Evolutionary conservation across 2,329 filamentous ascomycete genomes (phyloP).

Genomic region (Penicillium expansum): DNA sequence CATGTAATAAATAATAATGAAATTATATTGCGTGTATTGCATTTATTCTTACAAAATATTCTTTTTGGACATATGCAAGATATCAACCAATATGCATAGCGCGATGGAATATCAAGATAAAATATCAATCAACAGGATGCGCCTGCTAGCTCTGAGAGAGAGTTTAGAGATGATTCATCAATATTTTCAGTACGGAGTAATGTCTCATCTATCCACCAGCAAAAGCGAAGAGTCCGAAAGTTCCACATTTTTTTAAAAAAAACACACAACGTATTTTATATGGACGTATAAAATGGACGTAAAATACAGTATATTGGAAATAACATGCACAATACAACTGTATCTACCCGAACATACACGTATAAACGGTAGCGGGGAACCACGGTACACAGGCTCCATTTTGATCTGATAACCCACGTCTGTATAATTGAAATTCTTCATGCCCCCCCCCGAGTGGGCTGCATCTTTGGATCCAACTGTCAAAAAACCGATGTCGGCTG

Average conservation of each 20-base stretch:
- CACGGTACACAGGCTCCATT: neutral
- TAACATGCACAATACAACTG: neutral
- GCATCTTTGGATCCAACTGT: conserved; percentile 8
- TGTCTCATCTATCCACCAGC: neutral
- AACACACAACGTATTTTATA: neutral
- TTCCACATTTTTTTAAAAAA: too few species aligned
- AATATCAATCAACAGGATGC: neutral
- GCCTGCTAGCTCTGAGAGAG: too few species aligned
- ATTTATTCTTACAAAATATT: neutral
- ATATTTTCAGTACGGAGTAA: too few species aligned
- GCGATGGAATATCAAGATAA: neutral
- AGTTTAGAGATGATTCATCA: neutral
- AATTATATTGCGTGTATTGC: neutral
- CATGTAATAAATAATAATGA: neutral
- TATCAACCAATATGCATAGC: neutral
- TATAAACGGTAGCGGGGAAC: neutral
- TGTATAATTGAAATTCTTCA: conserved; percentile 9
- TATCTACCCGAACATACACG: neutral
- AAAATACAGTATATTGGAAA: neutral
- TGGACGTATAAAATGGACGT: too few species aligned
- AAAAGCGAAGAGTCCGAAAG: too few species aligned
- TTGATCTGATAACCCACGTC: conserved; percentile 11
- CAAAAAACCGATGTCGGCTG: conserved; percentile 19
- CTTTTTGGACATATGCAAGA: neutral
- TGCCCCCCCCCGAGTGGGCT: neutral